A percentile compares a stretch with the other conserved stretches of the same genome.
These are phyloP conservation scores for Suhomyces choctaworum DNA, from an alignment of 1,139 yeast species.

Conservation along the genomic window DNA sequence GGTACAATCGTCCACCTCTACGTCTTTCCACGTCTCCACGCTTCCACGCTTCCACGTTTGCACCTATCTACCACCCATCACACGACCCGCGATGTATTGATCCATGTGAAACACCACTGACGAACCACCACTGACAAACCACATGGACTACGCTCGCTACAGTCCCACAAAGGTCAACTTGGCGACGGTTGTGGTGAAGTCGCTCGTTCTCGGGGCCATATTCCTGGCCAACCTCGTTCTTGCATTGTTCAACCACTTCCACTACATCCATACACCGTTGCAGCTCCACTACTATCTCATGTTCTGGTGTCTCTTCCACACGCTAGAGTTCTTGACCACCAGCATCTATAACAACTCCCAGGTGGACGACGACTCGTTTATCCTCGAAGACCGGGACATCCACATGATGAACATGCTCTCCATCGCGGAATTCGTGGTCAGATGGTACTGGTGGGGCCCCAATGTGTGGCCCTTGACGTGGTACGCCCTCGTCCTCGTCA, in stretches of 20 bases:
- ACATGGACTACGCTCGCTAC: slow-evolving; percentile 18
- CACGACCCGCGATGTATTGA: too few relatives aligned
- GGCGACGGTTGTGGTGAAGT: slow-evolving; percentile 34
- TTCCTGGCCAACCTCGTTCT: slow-evolving; percentile 19
- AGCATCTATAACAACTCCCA: slow-evolving; percentile 67
- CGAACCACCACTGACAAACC: too few relatives aligned
- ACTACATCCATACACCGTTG: slow-evolving; percentile 5
- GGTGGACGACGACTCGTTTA: slow-evolving; percentile 73
- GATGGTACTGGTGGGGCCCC: slow-evolving; percentile 6
- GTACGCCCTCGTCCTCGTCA: slow-evolving; percentile 25
- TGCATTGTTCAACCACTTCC: slow-evolving; percentile 10
- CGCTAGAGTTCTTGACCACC: slow-evolving; percentile 78
- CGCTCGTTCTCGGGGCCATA: slow-evolving; percentile 33
- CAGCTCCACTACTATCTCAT: slow-evolving; percentile 45
- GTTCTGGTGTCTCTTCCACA: slow-evolving; percentile 65
- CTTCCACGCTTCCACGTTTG: too few relatives aligned
- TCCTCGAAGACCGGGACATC: slow-evolving; percentile 72
- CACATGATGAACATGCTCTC: slow-evolving; percentile 56
- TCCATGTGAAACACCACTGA: too few relatives aligned
- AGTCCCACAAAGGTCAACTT: slow-evolving; percentile 32
- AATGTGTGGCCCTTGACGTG: slow-evolving; percentile 3
- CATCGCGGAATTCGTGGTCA: slow-evolving; percentile 24
- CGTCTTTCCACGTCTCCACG: too few relatives aligned
- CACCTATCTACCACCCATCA: too few relatives aligned
- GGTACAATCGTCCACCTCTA: too few relatives aligned